Conservation (phyloP, 305 asterid species). For the Fraxinus baroniana region DNA sequence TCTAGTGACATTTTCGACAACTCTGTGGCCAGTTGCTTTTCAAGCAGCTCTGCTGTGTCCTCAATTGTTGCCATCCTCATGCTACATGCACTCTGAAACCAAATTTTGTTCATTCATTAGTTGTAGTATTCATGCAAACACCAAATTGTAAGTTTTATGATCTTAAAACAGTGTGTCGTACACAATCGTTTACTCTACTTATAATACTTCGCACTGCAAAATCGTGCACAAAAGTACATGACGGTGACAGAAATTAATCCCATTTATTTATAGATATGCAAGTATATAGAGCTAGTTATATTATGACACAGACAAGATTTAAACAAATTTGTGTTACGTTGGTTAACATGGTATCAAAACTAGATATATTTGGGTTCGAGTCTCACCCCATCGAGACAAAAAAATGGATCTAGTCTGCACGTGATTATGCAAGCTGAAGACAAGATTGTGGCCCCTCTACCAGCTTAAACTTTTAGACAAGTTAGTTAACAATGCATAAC, state of each 20-base stretch:
- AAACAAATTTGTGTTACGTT: not conserved
- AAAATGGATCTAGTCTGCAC: not conserved
- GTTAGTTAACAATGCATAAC: not conserved
- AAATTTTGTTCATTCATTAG: constrained; percentile 26
- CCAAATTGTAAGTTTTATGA: constrained; percentile 6
- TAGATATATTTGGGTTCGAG: not conserved
- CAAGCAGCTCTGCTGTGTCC: constrained; percentile 92
- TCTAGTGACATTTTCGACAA: constrained; percentile 83
- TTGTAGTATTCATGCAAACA: constrained; percentile 8
- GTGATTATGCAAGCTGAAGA: not conserved
- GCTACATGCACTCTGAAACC: constrained; percentile 78
- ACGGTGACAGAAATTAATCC: not conserved
- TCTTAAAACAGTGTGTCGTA: not conserved
- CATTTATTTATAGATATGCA: not conserved
- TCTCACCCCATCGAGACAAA: not conserved
- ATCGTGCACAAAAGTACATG: not conserved
- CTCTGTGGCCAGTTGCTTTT: constrained; percentile 81
- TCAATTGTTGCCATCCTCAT: constrained; percentile 86
- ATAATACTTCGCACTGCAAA: not conserved
- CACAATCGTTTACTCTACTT: not conserved
- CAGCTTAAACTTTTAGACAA: not conserved
- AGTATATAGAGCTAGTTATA: not conserved
- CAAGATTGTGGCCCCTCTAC: not conserved
- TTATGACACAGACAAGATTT: not conserved
- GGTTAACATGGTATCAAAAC: not conserved